phyloP scores from a whole-genome alignment of 2,329 filamentous ascomycete genomes.

The Arthrobotrys iridis region DNA sequence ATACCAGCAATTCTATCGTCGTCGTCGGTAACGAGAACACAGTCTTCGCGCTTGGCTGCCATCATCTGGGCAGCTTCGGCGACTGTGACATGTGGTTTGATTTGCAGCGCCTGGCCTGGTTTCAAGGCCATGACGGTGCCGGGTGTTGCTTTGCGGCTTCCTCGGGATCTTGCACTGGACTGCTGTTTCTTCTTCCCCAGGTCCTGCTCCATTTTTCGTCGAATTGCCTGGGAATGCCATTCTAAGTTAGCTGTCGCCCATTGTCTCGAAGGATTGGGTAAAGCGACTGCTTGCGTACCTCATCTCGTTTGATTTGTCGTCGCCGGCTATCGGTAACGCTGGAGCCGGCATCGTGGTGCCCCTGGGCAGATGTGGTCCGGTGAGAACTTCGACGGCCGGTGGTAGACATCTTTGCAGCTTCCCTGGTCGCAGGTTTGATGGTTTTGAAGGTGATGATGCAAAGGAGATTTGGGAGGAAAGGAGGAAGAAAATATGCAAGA shows the following conservation, averaged over 20 bases:
- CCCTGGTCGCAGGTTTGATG: constrained; percentile 7
- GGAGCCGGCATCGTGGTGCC: constrained; percentile 62
- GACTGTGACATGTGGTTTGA: constrained; percentile 93
- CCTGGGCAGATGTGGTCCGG: constrained; percentile 40
- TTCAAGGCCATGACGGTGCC: constrained; percentile 95
- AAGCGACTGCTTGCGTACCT: constrained; percentile 70
- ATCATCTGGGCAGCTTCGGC: constrained; percentile 97
- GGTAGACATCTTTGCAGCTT: constrained; percentile 45
- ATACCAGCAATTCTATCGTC: constrained; percentile 98
- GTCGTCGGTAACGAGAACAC: constrained; percentile 95
- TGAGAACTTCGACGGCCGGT: constrained; percentile 30
- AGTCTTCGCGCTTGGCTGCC: constrained; percentile 98
- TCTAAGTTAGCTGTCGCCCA: constrained; percentile 45
- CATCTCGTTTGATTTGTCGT: constrained; percentile 97
- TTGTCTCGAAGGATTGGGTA: not conserved
- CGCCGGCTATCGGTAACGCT: constrained; percentile 91
- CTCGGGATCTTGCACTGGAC: constrained; percentile 75
- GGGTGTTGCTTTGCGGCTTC: constrained; percentile 84
- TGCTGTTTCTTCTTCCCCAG: constrained; percentile 96
- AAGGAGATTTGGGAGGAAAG: constrained; percentile 34
- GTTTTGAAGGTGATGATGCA: constrained; percentile 24
- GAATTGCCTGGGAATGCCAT: constrained; percentile 76
- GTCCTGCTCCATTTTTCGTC: constrained; percentile 94
- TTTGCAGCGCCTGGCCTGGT: constrained; percentile 94
- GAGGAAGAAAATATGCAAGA: constrained; percentile 32